Evolutionary conservation across 768 basidiomycete genomes (phyloP).

Genomic region (Psilocybe tampanensis): DNA sequence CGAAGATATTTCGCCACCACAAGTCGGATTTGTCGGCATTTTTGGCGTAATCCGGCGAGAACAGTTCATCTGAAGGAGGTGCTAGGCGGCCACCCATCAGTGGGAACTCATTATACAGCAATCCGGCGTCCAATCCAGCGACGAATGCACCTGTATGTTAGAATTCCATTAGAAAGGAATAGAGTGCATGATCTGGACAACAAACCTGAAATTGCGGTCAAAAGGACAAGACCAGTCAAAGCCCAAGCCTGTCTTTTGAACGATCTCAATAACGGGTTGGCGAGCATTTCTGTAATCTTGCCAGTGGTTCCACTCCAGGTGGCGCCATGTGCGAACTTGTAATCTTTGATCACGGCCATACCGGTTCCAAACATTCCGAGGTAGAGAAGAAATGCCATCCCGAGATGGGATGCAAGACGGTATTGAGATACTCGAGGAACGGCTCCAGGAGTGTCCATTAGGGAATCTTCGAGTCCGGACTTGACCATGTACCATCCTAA

Average conservation of each 20-base stretch:
- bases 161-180: not conserved
- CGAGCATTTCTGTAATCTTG: constrained; percentile 47
- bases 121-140: constrained; percentile 94
- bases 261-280: constrained; percentile 55
- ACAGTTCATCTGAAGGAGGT: constrained; percentile 83
- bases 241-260: constrained; percentile 63
- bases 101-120: constrained; percentile 98
- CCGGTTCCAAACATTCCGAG: constrained; percentile 89
- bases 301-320: constrained; percentile 58
- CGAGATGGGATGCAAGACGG: constrained; percentile 91
- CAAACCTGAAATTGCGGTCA: constrained; percentile 92
- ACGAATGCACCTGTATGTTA: constrained; percentile 85
- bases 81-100: constrained; percentile 88
- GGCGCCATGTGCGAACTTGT: constrained; percentile 64
- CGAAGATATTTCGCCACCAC: constrained; percentile 97
- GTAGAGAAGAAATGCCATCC: constrained; percentile 91
- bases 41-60: constrained; percentile 76
- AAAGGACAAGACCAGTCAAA: constrained; percentile 78
- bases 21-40: constrained; percentile 67
- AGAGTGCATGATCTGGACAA: constrained; percentile 1
- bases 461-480: constrained; percentile 85
- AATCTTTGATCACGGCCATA: constrained; percentile 75
- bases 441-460: constrained; percentile 78
- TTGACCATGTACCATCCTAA: constrained; percentile 99
- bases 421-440: constrained; percentile 98